Conservation (phyloP, 78 protist genomes). For the Pigoraptor vietnamica region DNA sequence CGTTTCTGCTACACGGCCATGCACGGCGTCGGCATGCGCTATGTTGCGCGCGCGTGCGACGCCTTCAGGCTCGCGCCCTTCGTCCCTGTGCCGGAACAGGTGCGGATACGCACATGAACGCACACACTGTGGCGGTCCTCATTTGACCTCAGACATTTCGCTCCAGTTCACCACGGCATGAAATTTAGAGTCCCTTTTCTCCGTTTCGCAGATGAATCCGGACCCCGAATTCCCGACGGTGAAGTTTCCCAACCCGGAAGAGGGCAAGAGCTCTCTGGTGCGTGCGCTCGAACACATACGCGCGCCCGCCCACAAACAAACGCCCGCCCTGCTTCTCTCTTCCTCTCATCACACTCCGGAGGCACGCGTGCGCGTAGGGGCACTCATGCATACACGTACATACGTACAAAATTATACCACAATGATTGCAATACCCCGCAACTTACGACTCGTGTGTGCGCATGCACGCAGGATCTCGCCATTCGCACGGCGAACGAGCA, state of each 20-base stretch:
- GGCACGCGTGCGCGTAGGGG: too few relatives aligned
- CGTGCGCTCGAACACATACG: not conserved
- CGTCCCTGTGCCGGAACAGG: slow-evolving; percentile 57
- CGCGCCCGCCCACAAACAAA: not conserved
- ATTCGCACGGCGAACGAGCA: slow-evolving; percentile 68
- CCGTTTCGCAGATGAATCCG: slow-evolving; percentile 57
- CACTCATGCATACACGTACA: too few relatives aligned
- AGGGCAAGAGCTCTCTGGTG: slow-evolving; percentile 78
- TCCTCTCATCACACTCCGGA: too few relatives aligned
- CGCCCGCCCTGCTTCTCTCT: too few relatives aligned
- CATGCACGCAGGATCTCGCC: slow-evolving; percentile 54
- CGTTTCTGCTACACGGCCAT: slow-evolving; percentile 81
- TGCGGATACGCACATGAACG: not conserved
- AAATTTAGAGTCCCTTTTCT: not conserved
- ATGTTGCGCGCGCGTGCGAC: slow-evolving; percentile 38
- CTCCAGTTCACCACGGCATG: too few relatives aligned
- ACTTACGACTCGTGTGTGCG: too few relatives aligned
- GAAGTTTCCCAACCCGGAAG: slow-evolving; percentile 97
- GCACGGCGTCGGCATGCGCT: slow-evolving; percentile 96
- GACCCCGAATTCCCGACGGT: slow-evolving; percentile 97
- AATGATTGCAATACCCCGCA: too few relatives aligned
- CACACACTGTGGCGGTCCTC: too few relatives aligned
- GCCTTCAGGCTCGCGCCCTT: slow-evolving; percentile 42
- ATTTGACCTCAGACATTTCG: too few relatives aligned
- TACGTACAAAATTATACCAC: not conserved